Conservation (phyloP, 2,329 filamentous ascomycete species). For the Drechslerella coelobrocha region DNA sequence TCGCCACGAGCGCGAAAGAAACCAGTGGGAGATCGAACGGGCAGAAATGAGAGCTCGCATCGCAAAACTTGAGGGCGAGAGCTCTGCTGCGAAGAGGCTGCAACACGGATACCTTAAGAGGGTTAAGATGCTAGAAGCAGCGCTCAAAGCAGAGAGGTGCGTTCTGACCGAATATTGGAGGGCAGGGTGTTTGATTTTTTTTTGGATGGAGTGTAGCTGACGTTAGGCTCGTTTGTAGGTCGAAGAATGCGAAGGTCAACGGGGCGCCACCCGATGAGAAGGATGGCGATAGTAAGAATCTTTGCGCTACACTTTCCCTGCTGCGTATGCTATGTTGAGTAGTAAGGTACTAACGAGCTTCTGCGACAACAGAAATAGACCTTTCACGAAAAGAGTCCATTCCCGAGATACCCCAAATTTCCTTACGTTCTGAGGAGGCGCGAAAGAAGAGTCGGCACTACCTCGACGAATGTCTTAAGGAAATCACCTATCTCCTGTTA, state of each 20-base stretch:
- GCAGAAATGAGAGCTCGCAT: conserved; percentile 99
- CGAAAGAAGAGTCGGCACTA: conserved; percentile 65
- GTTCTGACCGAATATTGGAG: not conserved
- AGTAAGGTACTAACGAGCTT: not conserved
- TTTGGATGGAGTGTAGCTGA: not conserved
- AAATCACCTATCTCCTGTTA: conserved; percentile 72
- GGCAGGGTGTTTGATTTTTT: not conserved
- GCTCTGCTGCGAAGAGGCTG: conserved; percentile 69
- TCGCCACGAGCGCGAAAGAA: conserved; percentile 93
- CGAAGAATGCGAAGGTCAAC: conserved; percentile 42
- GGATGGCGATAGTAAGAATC: conserved; percentile 21
- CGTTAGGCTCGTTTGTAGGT: conserved; percentile 14
- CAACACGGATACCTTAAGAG: conserved; percentile 55
- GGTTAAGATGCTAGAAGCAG: conserved; percentile 58
- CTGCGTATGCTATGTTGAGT: not conserved
- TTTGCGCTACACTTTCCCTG: not conserved
- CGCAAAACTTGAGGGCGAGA: conserved; percentile 88
- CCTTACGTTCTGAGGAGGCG: conserved; percentile 43
- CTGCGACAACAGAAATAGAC: conserved; percentile 5
- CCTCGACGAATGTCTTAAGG: conserved; percentile 71
- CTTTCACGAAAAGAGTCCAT: conserved; percentile 26
- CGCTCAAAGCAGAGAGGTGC: conserved; percentile 56
- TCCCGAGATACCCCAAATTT: conserved; percentile 33
- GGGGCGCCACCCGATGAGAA: conserved; percentile 21
- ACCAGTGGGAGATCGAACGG: conserved; percentile 98